Conservation (phyloP, 345 rosid species). For the Triadica sebifera region DNA sequence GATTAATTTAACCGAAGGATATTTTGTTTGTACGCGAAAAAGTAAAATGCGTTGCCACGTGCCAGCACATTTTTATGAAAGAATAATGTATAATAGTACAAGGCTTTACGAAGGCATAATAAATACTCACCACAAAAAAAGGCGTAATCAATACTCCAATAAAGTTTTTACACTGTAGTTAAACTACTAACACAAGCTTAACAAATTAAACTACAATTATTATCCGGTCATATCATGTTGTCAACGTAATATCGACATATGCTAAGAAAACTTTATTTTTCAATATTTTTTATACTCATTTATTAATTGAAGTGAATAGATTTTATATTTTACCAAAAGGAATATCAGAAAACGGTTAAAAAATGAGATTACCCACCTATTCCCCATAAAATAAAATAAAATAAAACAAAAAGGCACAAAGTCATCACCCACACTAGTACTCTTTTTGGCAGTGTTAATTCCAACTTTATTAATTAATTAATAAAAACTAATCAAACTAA, state of each 20-base stretch:
- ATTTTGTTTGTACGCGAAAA: background rate
- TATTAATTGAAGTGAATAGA: no score
- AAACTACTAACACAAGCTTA: background rate
- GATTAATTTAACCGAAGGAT: background rate
- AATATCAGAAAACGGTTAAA: no score
- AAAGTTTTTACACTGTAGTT: conserved; percentile 10
- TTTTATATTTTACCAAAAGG: no score
- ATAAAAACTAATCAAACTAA: background rate
- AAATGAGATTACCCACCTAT: no score
- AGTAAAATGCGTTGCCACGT: conserved; percentile 16
- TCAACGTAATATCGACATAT: no score
- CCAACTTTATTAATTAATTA: background rate
- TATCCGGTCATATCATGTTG: no score
- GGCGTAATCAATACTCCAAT: conserved; percentile 1
- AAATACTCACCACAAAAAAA: no score
- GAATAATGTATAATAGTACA: background rate
- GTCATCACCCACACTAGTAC: background rate
- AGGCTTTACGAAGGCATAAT: conserved; percentile 24
- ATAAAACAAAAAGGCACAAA: no score
- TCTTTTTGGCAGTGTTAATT: background rate
- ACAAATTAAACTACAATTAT: no score
- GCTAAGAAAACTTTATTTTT: no score
- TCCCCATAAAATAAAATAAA: no score
- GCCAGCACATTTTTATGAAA: background rate
- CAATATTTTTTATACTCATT: no score